Evolutionary conservation across 1,139 yeast genomes (phyloP), one percentile per base, ranked within the genome.

Genomic region (Debaryomycetaceae sp.): DNA sequence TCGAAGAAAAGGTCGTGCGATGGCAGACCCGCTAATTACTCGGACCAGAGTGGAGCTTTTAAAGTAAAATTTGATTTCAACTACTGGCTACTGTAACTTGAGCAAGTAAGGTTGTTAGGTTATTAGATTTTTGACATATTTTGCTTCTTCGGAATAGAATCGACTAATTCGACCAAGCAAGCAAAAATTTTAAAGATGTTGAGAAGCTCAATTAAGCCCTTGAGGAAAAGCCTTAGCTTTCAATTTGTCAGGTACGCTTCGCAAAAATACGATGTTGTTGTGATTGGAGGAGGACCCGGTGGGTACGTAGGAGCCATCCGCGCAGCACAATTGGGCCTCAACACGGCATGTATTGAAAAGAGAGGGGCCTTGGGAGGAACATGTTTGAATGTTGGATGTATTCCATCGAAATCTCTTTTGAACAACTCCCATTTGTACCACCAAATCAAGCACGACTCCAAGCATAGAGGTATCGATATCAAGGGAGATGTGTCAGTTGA

Each of bases 221-320:
- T 42, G 42, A 46, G 41, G 39, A 48, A 41, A 40, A 41, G 48
- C 30, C 27, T 48, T 20, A 43, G 37, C 33, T 47, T 48, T 33
- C 68, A 65, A 51, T 70, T 70, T 53, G 65, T 66, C 46, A 69
- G 76, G 65, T 65, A 53, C 50, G 69, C 66, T 42, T 69, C 75
- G 17, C 61, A 63, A 49, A 71, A 87, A 66, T 95, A 88, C 65
- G 99, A 93, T 62, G 82, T 91, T 48, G 95, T 91, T 46, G 89
- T 95, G 56, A 87, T 95, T 62, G 99, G 99, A 56, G 99, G 97
- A 60, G 99, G 99, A 48, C 99, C 99, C 54, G 99, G 98, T 68
- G 99, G 99, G 52, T 87, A 87, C 63, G 95, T 95, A 56, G 98
- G 98, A 47, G 99, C 99, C 62, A 95, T 95, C 67, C 91, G 89